Evolutionary conservation across 2,329 filamentous ascomycete genomes (phyloP), one percentile per base, ranked within the genome.

Genomic region (Fusarium euwallaceae): DNA sequence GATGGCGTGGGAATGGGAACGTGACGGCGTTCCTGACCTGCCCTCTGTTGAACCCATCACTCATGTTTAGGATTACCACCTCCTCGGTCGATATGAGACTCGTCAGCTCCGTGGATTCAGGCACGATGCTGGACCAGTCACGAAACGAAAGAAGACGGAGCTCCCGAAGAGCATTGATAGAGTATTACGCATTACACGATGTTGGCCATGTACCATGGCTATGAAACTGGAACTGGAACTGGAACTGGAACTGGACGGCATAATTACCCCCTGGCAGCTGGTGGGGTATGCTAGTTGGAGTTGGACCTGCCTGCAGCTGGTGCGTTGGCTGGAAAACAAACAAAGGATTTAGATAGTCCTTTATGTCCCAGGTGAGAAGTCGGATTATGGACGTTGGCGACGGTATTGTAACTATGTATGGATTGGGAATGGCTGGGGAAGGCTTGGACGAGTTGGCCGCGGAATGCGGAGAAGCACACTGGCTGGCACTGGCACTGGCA

Each of bases 1-100:
- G 81, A 85, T 95, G 80, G 93, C 92, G 63, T 96, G 93, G 94
- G 92, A 95, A 81, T 94, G 90, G 88, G 89, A 91, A 80, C 86
- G 87, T 45, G 85, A 84, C 66, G 80, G 79, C 75, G 79, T 83
- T 67, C 80, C 82, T 67, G 64, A 78, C 68, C 79, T 83, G 78
- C 82, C 82, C 76, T 78, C 78, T 69, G 83, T 90, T 76, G 83
- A 88, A 80, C 82, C 83, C 73, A 86, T 85, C 72, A 83, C 87
- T 78, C 88, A 90, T 82, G 87, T 84, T 83, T 84, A 84, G 83
- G 83, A 84, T 84, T 83, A 83, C 83, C 80, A 82, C 82, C 82
- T 83, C 82, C 81, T 70, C 80, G 81, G 81, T 80, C 80, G 77
- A 80, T 78, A 78, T 80, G 80, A 81, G 78, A 78, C 80, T 81